Base-by-base conservation (phyloP, 2,329 filamentous ascomycete genomes). In the Aspergillus carbonarius region DNA sequence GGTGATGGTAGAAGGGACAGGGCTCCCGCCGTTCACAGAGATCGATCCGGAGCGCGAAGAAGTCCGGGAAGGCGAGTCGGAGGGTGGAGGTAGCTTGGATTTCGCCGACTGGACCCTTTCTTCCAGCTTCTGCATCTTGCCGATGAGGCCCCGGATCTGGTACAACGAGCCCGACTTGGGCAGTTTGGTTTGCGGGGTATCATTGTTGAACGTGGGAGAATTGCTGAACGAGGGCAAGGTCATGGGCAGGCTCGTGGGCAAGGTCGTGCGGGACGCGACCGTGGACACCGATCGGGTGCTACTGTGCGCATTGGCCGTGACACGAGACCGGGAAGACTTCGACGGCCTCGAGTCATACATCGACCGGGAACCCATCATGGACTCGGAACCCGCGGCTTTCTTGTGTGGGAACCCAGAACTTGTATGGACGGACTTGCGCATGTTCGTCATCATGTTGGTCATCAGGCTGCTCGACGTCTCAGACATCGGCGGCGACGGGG, bases 51-150 rank as follows among this genome's bases (percentile, higher is more conserved):
- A 81, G 50, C 91, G 85, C 20, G 93, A 92, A n/a, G 92, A 96
- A 4, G 85, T 83, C 49, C 88, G 87, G 17, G 93, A 92, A 4
- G 93, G 92, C 0, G 90, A 95, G 55, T 81, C 83, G 7, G 86
- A 83, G 2, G 93, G 91, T 1, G 89, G 91, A 2, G 95, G 95
- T 18, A 99, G 84, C 76, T 95, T 96, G 39, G 93, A 97, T 66
- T 92, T 88, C 17, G 89, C 95, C 23, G 89, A 92, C 61, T 98
- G 92, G 9, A 99, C 93, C 46, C 95, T 86, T 63, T 95, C 91
- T 74, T 98, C 95, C 61, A 99, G 87, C 66, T 92, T 91, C 76
- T 97, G 92, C 92, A 98, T 97, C 78, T 98, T 95, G 27, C 92
- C 93, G 59, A 96, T 96, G 64, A 99, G 87, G 30, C 89, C 90